Conservation (phyloP, 2,329 filamentous ascomycete species). For the Cercospora sesami region DNA sequence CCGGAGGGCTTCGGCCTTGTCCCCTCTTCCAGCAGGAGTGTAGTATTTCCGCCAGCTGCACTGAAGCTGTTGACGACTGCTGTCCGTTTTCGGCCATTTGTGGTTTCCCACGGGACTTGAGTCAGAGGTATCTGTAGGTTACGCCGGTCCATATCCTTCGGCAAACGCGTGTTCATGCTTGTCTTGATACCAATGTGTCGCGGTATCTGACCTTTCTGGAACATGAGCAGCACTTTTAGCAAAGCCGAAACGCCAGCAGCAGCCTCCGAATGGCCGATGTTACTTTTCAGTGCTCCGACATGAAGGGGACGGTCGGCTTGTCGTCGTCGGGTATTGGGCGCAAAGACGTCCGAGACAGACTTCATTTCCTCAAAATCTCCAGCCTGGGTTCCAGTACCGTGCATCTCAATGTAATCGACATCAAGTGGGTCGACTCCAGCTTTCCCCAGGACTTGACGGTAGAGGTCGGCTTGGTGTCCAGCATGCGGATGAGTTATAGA, state of each 20-base stretch:
- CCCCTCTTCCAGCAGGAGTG: conserved; percentile 64
- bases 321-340: conserved; percentile 21
- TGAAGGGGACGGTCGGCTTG: conserved; percentile 22
- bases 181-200: conserved; percentile 68
- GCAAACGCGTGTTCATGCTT: conserved; percentile 61
- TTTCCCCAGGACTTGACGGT: conserved; percentile 16
- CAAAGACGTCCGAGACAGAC: conserved; percentile 12
- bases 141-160: conserved; percentile 57
- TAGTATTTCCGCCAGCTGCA: conserved; percentile 71
- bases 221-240: conserved; percentile 65
- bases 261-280: conserved; percentile 36
- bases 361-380: conserved; percentile 25
- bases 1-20: conserved; percentile 42
- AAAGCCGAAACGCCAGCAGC: conserved; percentile 53
- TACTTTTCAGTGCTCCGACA: conserved; percentile 34
- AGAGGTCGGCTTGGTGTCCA: conserved; percentile 22
- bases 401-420: conserved; percentile 24
- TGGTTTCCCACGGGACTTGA: conserved; percentile 43
- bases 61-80: conserved; percentile 67
- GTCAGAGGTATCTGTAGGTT: conserved; percentile 59
- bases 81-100: conserved; percentile 37
- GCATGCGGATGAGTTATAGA: conserved; percentile 27
- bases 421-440: conserved; percentile 21
- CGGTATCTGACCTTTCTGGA: conserved; percentile 63
- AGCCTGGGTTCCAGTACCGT: conserved; percentile 27